Base-by-base conservation (phyloP, 768 basidiomycete species). In the Kwoniella sp. region DNA sequence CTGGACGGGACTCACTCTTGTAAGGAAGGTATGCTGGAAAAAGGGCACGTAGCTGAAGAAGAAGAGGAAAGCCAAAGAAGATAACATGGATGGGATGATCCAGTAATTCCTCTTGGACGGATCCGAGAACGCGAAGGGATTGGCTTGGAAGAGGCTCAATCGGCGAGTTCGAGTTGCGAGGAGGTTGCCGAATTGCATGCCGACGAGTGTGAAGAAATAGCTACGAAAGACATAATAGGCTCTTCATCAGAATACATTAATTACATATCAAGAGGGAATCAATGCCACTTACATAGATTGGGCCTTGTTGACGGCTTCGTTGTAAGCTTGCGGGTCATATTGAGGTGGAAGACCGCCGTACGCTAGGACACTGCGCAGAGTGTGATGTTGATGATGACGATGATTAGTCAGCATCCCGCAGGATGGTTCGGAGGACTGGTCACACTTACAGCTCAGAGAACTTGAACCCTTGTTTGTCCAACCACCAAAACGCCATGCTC, bases 171-270 rank as follows among this genome's bases (percentile, higher is more conserved):
- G 84, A 0, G 85, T 84, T 0, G 86, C 80, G 21, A 87, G 81
- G 8, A 88, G 80, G 67, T 85, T 86, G 27, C 85, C 85, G 83
- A 83, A 86, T 77, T 87, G 87, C 84, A 86, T 86, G 57, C 86
- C 79, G 37, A 86, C 82, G 6, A 86, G 77, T 19, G 83, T 75
- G 70, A 77, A 77, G 64, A 74, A 77, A 70, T 78, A 78, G 64
- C 70, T 71, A 24, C 17, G 40, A 37, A 29, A 2, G 48, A 47
- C 1, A 58, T 30, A 21, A 54, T 44, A 2, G 33, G 33, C 5
- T 33, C 33, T n/a, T n/a, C n/a, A n/a, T n/a, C n/a, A n/a, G n/a
- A n/a, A n/a, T n/a, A n/a, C n/a, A n/a, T n/a, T n/a, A n/a, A n/a
- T n/a, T 17, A 19, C 53, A 46, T 9, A 29, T 12, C 9, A 46